A percentile compares a stretch with the other conserved stretches of the same genome.
These are phyloP conservation scores for Solanum dulcamara DNA, from an alignment of 257 asterid genomes.

Conservation along the genomic window DNA sequence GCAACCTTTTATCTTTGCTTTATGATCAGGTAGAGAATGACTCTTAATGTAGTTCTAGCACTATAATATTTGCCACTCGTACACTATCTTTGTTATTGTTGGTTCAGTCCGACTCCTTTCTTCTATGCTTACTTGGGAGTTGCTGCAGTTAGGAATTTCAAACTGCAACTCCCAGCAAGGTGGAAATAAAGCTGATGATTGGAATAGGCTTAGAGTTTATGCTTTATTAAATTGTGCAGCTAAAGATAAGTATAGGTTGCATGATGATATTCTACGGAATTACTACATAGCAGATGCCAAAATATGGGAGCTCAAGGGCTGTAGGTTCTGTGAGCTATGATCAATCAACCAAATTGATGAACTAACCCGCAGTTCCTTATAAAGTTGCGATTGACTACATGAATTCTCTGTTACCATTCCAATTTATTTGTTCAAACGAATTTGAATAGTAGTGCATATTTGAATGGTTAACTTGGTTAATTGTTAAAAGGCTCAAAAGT, in stretches of 20 bases:
- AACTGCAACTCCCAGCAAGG: neutral
- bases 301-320: neutral
- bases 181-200: neutral
- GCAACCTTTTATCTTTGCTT: conserved; percentile 74
- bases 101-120: neutral
- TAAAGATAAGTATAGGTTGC: neutral
- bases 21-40: conserved; percentile 64
- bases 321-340: neutral
- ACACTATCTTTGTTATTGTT: neutral
- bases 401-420: neutral
- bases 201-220: neutral
- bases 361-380: neutral
- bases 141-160: neutral
- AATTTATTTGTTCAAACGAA: neutral
- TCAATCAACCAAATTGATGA: neutral
- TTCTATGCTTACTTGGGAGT: neutral
- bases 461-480: neutral
- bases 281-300: neutral
- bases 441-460: neutral
- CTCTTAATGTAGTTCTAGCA: neutral
- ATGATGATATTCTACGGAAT: neutral
- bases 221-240: neutral
- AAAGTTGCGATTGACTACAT: neutral
- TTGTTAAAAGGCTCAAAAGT: neutral
- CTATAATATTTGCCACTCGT: neutral